Percentiles rank a stretch among this genome's conserved stretches.
These are phyloP conservation scores for Tulasnella sp. DNA, from an alignment of 768 basidiomycete species.

Conservation along the genomic window DNA sequence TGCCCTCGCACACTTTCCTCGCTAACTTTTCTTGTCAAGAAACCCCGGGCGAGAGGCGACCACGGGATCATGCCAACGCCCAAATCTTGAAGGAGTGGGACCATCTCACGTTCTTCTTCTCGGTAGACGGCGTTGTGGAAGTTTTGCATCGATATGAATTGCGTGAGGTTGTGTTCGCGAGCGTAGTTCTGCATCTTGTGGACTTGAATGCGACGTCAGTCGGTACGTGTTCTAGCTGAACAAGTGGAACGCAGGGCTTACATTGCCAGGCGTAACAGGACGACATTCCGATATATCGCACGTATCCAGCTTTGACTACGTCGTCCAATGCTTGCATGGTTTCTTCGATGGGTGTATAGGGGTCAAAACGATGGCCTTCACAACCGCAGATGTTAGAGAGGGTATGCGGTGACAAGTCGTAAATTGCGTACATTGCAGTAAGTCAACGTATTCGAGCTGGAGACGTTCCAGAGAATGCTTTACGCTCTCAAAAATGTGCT, in stretches of 20 bases:
- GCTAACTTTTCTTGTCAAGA: constrained; percentile 15
- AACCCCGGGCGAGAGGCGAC: constrained; percentile 22
- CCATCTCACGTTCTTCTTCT: constrained; percentile 25
- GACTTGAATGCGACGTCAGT: not conserved
- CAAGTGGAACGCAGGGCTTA: not conserved
- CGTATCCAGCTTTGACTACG: constrained; percentile 43
- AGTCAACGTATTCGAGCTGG: constrained; percentile 41
- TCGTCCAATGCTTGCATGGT: constrained; percentile 30
- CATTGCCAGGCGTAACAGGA: constrained; percentile 32
- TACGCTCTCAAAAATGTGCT: constrained; percentile 45
- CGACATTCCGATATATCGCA: constrained; percentile 37
- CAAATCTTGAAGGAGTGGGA: constrained; percentile 19
- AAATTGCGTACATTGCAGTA: constrained; percentile 36
- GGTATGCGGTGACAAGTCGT: not conserved
- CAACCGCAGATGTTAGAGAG: not conserved
- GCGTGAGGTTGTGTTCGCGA: not conserved
- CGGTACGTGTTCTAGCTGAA: not conserved
- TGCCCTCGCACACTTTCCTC: not conserved
- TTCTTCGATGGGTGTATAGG: constrained; percentile 39
- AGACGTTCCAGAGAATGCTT: constrained; percentile 36
- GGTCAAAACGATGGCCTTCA: constrained; percentile 34
- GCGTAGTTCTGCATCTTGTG: constrained; percentile 15
- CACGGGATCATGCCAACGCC: constrained; percentile 23
- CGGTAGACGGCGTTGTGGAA: constrained; percentile 20
- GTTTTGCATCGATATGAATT: constrained; percentile 13